Conservation (phyloP, 495 filamentous ascomycete genomes). For the Trichoderma reesei region DNA sequence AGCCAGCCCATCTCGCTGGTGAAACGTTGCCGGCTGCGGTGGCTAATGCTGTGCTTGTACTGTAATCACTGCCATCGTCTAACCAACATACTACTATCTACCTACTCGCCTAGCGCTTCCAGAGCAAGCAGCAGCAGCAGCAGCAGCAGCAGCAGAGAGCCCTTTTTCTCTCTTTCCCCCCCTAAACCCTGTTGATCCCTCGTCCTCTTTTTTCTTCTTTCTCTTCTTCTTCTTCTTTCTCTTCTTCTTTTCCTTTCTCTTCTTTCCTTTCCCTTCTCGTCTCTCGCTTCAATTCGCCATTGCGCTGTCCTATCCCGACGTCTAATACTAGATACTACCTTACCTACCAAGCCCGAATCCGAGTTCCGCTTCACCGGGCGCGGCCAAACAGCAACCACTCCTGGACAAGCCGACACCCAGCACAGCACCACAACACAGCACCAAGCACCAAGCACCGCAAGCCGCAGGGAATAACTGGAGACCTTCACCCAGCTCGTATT, state of each 20-base stretch:
- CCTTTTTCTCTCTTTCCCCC: neutral
- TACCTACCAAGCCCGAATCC: too few relatives aligned
- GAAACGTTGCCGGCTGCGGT: neutral
- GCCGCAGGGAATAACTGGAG: constrained; percentile 6
- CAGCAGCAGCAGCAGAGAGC: neutral
- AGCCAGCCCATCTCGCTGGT: neutral
- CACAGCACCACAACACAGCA: too few relatives aligned
- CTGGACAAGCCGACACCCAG: too few relatives aligned
- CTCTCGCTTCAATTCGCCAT: neutral
- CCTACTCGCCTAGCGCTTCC: neutral
- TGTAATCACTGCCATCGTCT: neutral
- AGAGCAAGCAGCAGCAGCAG: too few relatives aligned
- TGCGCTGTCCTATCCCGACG: neutral
- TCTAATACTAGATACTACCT: too few relatives aligned
- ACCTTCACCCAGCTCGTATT: constrained; percentile 2
- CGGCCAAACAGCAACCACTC: neutral
- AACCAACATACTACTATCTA: too few relatives aligned
- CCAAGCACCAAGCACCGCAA: too few relatives aligned
- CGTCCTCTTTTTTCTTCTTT: neutral
- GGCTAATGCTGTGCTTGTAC: neutral
- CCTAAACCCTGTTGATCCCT: neutral
- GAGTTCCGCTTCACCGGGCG: neutral
- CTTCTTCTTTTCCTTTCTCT: neutral
- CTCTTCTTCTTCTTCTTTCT: neutral
- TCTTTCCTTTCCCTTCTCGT: neutral